Evolutionary conservation across 352 stramenopile genomes (phyloP).

Genomic region (Elongisporangium prolatum): DNA sequence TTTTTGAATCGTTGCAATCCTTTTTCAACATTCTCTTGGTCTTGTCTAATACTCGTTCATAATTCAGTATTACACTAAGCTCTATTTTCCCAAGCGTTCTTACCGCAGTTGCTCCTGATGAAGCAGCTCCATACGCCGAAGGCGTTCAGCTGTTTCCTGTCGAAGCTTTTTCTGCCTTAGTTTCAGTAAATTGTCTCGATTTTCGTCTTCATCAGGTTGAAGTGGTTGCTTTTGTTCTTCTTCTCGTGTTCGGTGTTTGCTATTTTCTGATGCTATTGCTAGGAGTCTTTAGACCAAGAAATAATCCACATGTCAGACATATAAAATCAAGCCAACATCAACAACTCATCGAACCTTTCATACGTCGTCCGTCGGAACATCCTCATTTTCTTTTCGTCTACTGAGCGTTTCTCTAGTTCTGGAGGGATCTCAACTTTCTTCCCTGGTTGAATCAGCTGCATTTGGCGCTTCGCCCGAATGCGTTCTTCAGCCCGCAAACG

Average conservation of each 20-base stretch:
- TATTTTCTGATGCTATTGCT: neutral
- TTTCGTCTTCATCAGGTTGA: constrained; percentile 12
- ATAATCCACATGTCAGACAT: too few relatives aligned
- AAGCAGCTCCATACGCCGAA: constrained; percentile 36
- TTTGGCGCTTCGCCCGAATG: constrained; percentile 21
- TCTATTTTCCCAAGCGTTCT: neutral
- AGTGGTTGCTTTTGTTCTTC: neutral
- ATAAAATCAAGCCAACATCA: neutral
- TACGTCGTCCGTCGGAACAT: constrained; percentile 13
- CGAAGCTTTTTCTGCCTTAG: constrained; percentile 37
- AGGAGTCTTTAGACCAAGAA: neutral
- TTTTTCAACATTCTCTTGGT: constrained; percentile 45
- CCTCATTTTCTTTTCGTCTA: constrained; percentile 7
- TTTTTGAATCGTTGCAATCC: constrained; percentile 47
- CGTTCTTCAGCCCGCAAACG: constrained; percentile 42
- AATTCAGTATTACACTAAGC: neutral
- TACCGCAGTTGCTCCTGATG: constrained; percentile 46
- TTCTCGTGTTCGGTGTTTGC: neutral
- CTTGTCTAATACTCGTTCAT: constrained; percentile 20
- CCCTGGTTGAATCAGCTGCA: constrained; percentile 6
- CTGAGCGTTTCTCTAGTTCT: constrained; percentile 5
- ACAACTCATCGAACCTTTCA: neutral
- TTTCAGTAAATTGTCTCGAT: constrained; percentile 20
- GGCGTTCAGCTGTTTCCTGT: constrained; percentile 37
- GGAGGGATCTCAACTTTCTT: neutral